Evolutionary conservation across 768 basidiomycete genomes (phyloP).

Genomic region (Mycena leptocephala): DNA sequence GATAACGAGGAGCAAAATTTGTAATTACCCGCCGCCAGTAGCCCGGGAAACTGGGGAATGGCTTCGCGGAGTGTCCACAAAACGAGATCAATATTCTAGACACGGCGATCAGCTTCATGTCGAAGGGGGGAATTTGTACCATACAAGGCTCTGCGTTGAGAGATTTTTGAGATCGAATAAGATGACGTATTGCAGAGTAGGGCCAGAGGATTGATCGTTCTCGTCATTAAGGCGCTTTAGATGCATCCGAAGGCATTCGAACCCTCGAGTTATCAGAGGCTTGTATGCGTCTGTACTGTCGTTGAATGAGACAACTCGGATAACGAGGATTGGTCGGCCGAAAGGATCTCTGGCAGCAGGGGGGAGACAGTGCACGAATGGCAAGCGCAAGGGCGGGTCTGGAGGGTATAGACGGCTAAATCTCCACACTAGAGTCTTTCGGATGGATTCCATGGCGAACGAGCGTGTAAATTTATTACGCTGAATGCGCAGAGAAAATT

Average conservation of each 20-base stretch:
- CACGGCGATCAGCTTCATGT: constrained; percentile 29
- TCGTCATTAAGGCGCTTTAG: constrained; percentile 64
- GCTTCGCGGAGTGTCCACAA: constrained; percentile 78
- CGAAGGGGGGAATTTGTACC: constrained; percentile 16
- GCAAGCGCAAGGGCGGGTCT: constrained; percentile 45
- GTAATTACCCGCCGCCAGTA: constrained; percentile 79
- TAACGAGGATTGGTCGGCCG: constrained; percentile 75
- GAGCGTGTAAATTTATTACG: constrained; percentile 78
- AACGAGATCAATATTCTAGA: constrained; percentile 73
- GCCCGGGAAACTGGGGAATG: constrained; percentile 81
- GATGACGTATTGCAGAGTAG: constrained; percentile 77
- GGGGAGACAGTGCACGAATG: constrained; percentile 71
- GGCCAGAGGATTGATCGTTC: constrained; percentile 34
- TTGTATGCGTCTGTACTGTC: constrained; percentile 57
- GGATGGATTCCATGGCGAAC: constrained; percentile 73
- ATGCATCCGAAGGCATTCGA: constrained; percentile 74
- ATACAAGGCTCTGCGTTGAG: constrained; percentile 72
- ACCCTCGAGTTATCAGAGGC: constrained; percentile 61
- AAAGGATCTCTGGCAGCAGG: constrained; percentile 69
- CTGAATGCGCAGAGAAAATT: constrained; percentile 53
- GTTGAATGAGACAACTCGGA: constrained; percentile 63
- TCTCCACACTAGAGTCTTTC: constrained; percentile 73
- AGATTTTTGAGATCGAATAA: constrained; percentile 76
- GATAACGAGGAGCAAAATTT: constrained; percentile 18
- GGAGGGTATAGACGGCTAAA: constrained; percentile 60